Conservation (phyloP, 2,329 filamentous ascomycete species). For the Fusarium lateritium region DNA sequence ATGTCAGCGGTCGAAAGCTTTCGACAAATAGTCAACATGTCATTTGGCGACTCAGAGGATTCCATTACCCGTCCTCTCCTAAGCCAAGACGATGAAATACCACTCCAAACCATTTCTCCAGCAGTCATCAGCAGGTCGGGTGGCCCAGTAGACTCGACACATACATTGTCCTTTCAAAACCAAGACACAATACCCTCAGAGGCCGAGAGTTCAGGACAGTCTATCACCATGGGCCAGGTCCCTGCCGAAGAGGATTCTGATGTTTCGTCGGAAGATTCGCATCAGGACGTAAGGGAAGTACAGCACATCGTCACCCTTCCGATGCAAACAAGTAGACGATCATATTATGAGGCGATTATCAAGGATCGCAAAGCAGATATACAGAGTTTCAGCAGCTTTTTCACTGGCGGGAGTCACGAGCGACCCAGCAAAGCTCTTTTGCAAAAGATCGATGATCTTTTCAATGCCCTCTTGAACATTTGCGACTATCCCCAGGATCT, state of each 20-base stretch:
- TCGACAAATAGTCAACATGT: constrained; percentile 37
- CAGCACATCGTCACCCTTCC: constrained; percentile 71
- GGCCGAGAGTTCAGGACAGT: constrained; percentile 44
- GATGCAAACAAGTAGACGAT: constrained; percentile 67
- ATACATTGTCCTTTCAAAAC: constrained; percentile 41
- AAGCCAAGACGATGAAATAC: constrained; percentile 40
- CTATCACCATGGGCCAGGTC: constrained; percentile 49
- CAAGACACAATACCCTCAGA: constrained; percentile 37
- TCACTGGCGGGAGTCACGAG: constrained; percentile 57
- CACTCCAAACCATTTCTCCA: constrained; percentile 56
- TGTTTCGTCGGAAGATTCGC: constrained; percentile 37
- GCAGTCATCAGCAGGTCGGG: constrained; percentile 55
- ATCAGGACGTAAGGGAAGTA: constrained; percentile 16
- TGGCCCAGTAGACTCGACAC: constrained; percentile 42
- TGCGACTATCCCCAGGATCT: constrained; percentile 71
- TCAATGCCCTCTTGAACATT: constrained; percentile 66
- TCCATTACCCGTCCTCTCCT: constrained; percentile 42
- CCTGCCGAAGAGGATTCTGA: constrained; percentile 44
- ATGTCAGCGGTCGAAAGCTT: constrained; percentile 43
- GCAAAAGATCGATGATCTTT: constrained; percentile 65
- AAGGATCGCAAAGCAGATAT: constrained; percentile 60
- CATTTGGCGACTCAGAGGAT: constrained; percentile 37
- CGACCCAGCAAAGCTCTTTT: constrained; percentile 59
- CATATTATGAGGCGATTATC: constrained; percentile 67
- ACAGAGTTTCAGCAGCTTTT: constrained; percentile 61